phyloP scores from a whole-genome alignment of 2,329 filamentous ascomycete species.

The Diaporthe amygdali region DNA sequence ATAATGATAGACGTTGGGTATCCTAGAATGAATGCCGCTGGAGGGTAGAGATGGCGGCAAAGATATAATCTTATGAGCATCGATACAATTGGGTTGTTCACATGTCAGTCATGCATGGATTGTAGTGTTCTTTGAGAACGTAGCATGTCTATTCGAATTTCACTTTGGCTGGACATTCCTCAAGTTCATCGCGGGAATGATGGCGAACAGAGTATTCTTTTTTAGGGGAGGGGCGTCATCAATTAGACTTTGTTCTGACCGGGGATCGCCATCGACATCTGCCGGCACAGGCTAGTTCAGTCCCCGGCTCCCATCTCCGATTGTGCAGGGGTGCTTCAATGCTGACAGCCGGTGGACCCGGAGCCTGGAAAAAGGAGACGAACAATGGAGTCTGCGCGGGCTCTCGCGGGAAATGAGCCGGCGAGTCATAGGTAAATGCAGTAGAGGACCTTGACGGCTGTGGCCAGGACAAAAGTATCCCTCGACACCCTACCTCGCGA shows the following conservation, averaged over 20 bases:
- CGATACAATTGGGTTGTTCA: not conserved
- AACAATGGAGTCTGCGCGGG: not conserved
- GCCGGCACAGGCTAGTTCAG: not conserved
- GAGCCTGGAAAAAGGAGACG: not conserved
- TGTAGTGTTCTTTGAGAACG: not conserved
- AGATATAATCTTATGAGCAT: not conserved
- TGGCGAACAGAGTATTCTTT: not conserved
- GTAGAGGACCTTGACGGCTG: not conserved
- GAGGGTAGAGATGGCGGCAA: not conserved
- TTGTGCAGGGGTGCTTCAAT: not conserved
- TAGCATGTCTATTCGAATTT: not conserved
- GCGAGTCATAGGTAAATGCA: not conserved
- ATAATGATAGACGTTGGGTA: constrained; percentile 3
- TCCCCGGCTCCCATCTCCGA: not conserved
- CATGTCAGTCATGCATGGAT: no score
- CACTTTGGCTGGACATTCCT: not conserved
- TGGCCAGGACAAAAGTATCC: not conserved
- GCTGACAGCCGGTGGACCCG: not conserved
- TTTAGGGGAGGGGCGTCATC: not conserved
- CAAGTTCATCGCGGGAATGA: not conserved
- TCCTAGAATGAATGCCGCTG: not conserved
- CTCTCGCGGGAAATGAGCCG: not conserved
- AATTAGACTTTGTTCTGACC: not conserved
- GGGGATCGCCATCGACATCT: not conserved
- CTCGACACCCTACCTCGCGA: not conserved